Percentiles rank a stretch among this genome's conserved stretches.
Evolutionary conservation across 2,329 filamentous ascomycete genomes (phyloP).

Genomic region (Pezicula neosporulosa): DNA sequence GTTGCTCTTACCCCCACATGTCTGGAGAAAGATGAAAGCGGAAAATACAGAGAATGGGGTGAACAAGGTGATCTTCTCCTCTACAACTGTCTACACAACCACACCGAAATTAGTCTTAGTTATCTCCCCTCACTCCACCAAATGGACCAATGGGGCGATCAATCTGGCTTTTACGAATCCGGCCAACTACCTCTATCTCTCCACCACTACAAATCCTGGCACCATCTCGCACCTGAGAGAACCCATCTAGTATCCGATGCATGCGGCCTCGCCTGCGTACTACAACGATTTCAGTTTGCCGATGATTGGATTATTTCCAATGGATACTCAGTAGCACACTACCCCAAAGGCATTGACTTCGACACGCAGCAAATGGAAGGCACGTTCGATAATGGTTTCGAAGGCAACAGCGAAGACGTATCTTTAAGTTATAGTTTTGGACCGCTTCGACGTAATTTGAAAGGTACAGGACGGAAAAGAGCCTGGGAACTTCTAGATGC

Average conservation of each 20-base stretch:
- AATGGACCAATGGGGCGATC: slow-evolving; percentile 27
- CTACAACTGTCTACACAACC: slow-evolving; percentile 25
- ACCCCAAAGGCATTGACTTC: slow-evolving; percentile 27
- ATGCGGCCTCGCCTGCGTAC: slow-evolving; percentile 27
- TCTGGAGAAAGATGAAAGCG: slow-evolving; percentile 17
- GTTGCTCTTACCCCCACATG: slow-evolving; percentile 14
- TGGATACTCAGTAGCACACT: slow-evolving; percentile 24
- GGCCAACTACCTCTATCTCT: slow-evolving; percentile 22
- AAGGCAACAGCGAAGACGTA: slow-evolving; percentile 25
- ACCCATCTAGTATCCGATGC: slow-evolving; percentile 25
- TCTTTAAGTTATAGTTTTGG: slow-evolving; percentile 40
- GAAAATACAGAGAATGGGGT: slow-evolving; percentile 16
- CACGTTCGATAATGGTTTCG: slow-evolving; percentile 22
- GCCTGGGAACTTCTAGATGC: slow-evolving; percentile 52
- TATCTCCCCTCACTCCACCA: slow-evolving; percentile 24
- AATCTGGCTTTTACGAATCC: slow-evolving; percentile 28
- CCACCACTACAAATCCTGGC: slow-evolving; percentile 31
- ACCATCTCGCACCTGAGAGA: slow-evolving; percentile 15
- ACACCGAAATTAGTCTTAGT: slow-evolving; percentile 22
- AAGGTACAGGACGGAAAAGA: slow-evolving; percentile 46
- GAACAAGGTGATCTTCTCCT: slow-evolving; percentile 28
- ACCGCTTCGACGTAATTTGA: slow-evolving; percentile 42
- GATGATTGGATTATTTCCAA: slow-evolving; percentile 26
- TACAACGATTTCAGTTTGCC: slow-evolving; percentile 28
- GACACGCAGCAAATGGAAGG: slow-evolving; percentile 23